These are phyloP conservation scores for Nakazawaea peltata DNA, from an alignment of 805 yeast genomes.

Conservation along the genomic window DNA sequence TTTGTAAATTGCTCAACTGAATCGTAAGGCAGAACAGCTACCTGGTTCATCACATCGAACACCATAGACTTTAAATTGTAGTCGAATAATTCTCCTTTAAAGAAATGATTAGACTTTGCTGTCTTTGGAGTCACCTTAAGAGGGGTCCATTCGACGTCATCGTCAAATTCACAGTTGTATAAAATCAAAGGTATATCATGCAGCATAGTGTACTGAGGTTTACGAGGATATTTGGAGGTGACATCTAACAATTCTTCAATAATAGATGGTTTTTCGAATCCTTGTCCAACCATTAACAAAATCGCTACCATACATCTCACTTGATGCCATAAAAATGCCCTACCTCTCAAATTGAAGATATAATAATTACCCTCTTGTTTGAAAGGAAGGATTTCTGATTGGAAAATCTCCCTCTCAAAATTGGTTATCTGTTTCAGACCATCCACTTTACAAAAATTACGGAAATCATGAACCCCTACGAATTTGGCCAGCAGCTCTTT, in stretches of 20 bases:
- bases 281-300: constrained; percentile 73
- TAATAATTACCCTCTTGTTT: constrained; percentile 32
- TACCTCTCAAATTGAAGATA: constrained; percentile 72
- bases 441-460: constrained; percentile 92
- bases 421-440: constrained; percentile 89
- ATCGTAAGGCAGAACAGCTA: constrained; percentile 15
- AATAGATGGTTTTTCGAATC: constrained; percentile 52
- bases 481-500: constrained; percentile 51
- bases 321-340: constrained; percentile 96
- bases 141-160: constrained; percentile 57
- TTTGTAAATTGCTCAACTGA: constrained; percentile 17
- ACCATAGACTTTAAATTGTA: constrained; percentile 49
- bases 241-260: constrained; percentile 54
- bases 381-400: constrained; percentile 18
- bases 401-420: constrained; percentile 54
- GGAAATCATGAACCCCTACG: constrained; percentile 78
- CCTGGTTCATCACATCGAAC: constrained; percentile 37
- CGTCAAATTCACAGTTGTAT: constrained; percentile 73
- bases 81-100: constrained; percentile 47
- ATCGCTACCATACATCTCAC: constrained; percentile 93
- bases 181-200: constrained; percentile 80
- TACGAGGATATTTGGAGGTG: constrained; percentile 38
- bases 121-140: constrained; percentile 28
- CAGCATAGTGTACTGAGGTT: constrained; percentile 85
- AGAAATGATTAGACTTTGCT: constrained; percentile 31